Conservation (phyloP, 2,329 filamentous ascomycete genomes). For the Claviceps quebecensis region DNA sequence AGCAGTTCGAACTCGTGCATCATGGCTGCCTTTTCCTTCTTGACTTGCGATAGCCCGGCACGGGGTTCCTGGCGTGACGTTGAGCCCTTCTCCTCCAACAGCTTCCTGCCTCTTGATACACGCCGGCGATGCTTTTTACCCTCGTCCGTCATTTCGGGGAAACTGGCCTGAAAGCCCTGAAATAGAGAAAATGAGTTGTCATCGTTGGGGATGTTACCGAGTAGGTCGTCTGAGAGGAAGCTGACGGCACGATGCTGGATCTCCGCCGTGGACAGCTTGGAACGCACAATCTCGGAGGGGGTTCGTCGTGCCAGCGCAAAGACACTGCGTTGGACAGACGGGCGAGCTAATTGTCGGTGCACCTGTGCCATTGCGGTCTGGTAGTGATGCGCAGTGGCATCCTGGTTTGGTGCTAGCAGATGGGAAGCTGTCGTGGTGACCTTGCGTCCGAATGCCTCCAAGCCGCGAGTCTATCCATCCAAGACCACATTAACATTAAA, state of each 20-base stretch:
- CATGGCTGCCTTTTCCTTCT: constrained; percentile 65
- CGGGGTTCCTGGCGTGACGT: constrained; percentile 38
- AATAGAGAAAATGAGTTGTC: constrained; percentile 84
- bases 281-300: constrained; percentile 86
- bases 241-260: constrained; percentile 88
- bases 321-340: constrained; percentile 73
- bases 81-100: constrained; percentile 47
- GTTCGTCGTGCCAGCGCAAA: constrained; percentile 84
- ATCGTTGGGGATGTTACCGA: constrained; percentile 76
- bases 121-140: constrained; percentile 57
- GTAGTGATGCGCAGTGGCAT: constrained; percentile 52
- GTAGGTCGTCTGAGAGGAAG: constrained; percentile 78
- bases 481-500: constrained; percentile 7
- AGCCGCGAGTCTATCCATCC: constrained; percentile 55
- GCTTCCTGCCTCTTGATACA: constrained; percentile 60
- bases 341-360: constrained; percentile 74
- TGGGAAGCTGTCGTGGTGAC: constrained; percentile 87
- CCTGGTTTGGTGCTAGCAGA: constrained; percentile 56
- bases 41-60: constrained; percentile 57
- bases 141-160: constrained; percentile 58
- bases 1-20: constrained; percentile 84
- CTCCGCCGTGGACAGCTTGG: constrained; percentile 76
- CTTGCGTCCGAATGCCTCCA: constrained; percentile 89
- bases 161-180: constrained; percentile 85
- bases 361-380: constrained; percentile 79